Percentiles rank a stretch among this genome's conserved stretches.
These are phyloP conservation scores for Mortierella sp. DNA, from an alignment of 371 early-diverging fungal genomes.

Conservation along the genomic window DNA sequence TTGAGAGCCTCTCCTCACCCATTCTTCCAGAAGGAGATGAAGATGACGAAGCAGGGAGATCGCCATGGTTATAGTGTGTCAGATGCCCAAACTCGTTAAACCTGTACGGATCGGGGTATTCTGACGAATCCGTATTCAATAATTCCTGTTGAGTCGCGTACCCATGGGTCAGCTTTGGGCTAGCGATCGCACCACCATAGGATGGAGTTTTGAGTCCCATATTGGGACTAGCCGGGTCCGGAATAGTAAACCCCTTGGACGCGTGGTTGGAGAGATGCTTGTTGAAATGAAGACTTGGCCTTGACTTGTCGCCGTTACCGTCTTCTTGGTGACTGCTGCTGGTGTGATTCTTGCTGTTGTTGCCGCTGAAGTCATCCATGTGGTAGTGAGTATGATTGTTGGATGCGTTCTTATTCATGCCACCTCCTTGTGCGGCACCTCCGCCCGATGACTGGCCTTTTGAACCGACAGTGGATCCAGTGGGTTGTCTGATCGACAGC, in stretches of 20 bases:
- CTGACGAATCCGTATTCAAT: neutral
- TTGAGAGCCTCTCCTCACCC: neutral
- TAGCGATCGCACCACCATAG: constrained; percentile 9
- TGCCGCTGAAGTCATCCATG: constrained; percentile 17
- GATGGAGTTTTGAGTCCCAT: neutral
- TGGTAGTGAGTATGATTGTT: constrained; percentile 39
- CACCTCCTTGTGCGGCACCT: neutral
- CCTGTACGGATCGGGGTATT: constrained; percentile 45
- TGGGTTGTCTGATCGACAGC: constrained; percentile 48
- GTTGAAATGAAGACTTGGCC: constrained; percentile 32
- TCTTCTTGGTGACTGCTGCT: neutral
- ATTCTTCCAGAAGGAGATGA: neutral
- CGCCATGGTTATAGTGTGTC: constrained; percentile 13
- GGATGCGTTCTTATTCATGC: constrained; percentile 6
- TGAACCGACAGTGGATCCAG: constrained; percentile 41
- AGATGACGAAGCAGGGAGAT: neutral
- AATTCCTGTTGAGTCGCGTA: constrained; percentile 16
- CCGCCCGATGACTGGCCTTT: constrained; percentile 18
- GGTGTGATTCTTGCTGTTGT: neutral
- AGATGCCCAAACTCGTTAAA: constrained; percentile 41
- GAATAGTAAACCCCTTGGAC: constrained; percentile 44
- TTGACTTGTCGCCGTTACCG: constrained; percentile 1
- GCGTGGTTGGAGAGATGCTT: constrained; percentile 49
- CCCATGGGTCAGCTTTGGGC: constrained; percentile 19
- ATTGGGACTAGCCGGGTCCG: constrained; percentile 21